Evolutionary conservation across 441 rosid genomes (phyloP).

Genomic region (Adansonia grandidieri): DNA sequence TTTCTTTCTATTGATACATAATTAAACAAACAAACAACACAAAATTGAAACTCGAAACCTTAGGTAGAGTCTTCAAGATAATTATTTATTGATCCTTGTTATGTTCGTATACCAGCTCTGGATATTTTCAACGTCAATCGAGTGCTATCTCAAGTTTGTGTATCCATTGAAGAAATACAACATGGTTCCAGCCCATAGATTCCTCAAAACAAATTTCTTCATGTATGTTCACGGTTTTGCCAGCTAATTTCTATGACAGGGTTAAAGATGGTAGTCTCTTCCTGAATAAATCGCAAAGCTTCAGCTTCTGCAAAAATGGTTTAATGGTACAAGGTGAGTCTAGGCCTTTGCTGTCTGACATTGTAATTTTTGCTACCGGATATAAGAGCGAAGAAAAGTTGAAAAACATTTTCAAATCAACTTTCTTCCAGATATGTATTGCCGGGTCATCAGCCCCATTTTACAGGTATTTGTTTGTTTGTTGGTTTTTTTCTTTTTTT

Average conservation of each 20-base stretch:
- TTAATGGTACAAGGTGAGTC: constrained; percentile 27
- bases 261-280: constrained; percentile 45
- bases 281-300: constrained; percentile 32
- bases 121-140: constrained; percentile 29
- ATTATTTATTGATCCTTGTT: too few species aligned
- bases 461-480: constrained; percentile 31
- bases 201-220: constrained; percentile 37
- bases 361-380: constrained; percentile 44
- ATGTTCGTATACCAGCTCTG: constrained; percentile 29
- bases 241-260: constrained; percentile 38
- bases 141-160: constrained; percentile 33
- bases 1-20: too few species aligned
- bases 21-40: too few species aligned
- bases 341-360: constrained; percentile 21
- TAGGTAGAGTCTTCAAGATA: neutral
- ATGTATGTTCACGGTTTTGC: constrained; percentile 36
- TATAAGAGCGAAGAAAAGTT: constrained; percentile 39
- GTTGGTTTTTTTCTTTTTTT: neutral
- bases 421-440: constrained; percentile 35
- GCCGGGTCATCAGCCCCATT: constrained; percentile 36
- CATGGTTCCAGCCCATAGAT: constrained; percentile 33
- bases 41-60: neutral
- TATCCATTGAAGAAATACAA: constrained; percentile 39
- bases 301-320: constrained; percentile 36
- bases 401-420: constrained; percentile 34